Evolutionary conservation across 1,139 yeast genomes (phyloP).

Genomic region (Blastobotrys proliferans): DNA sequence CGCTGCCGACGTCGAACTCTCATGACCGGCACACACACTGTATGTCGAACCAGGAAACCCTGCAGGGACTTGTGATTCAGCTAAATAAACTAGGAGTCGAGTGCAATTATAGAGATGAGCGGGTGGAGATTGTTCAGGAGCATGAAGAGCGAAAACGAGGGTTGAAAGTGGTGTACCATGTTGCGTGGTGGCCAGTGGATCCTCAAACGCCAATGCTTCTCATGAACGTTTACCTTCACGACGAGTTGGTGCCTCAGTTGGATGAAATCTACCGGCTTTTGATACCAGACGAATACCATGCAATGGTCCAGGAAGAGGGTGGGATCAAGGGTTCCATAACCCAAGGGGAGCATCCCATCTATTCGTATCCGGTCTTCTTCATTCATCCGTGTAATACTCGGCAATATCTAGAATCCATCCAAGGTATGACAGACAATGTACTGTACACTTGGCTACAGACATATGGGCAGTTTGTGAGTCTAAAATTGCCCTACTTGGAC

Average conservation of each 20-base stretch:
- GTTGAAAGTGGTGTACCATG: constrained; percentile 18
- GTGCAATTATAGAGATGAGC: too few species aligned
- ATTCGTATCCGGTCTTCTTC: constrained; percentile 32
- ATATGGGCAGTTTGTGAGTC: constrained; percentile 25
- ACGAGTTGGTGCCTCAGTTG: constrained; percentile 19
- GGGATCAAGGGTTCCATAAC: constrained; percentile 19
- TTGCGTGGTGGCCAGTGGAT: constrained; percentile 31
- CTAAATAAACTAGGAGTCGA: too few species aligned
- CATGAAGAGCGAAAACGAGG: neutral
- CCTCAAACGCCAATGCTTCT: constrained; percentile 33
- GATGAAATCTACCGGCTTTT: constrained; percentile 18
- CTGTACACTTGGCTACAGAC: constrained; percentile 27
- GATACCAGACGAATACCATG: constrained; percentile 16
- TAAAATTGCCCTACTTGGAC: constrained; percentile 6
- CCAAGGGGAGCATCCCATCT: constrained; percentile 35
- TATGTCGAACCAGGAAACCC: too few species aligned
- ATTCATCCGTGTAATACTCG: constrained; percentile 39
- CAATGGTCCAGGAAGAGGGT: constrained; percentile 4
- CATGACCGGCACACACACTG: too few species aligned
- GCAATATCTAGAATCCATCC: constrained; percentile 19
- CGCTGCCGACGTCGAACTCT: too few species aligned
- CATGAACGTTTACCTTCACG: constrained; percentile 23
- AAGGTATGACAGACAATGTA: neutral
- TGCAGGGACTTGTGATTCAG: too few species aligned
- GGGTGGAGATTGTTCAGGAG: constrained; percentile 12